A percentile compares a stretch with the other conserved stretches of the same genome.
Evolutionary conservation across 306 rosid genomes (phyloP).

Genomic region (Fragaria ananassa): DNA sequence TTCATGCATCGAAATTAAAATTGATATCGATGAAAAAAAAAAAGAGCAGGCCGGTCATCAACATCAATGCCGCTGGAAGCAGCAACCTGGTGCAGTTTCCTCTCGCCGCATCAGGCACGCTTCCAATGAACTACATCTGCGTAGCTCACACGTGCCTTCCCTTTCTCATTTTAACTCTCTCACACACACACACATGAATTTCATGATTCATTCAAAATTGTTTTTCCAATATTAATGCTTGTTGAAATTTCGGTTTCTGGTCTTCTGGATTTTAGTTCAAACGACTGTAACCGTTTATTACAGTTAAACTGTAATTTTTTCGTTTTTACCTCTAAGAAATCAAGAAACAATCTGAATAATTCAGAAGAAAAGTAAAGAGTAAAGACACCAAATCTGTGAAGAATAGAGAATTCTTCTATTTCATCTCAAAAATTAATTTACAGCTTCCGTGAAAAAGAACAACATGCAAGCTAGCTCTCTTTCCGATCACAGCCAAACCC

Average conservation of each 20-base stretch:
- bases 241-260: not conserved
- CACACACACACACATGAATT: not conserved
- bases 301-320: not conserved
- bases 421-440: conserved; percentile 62
- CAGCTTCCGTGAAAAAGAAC: conserved; percentile 46
- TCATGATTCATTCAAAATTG: not conserved
- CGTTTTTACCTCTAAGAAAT: not conserved
- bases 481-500: conserved; percentile 1
- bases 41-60: not conserved
- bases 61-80: not conserved
- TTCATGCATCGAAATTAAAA: not conserved
- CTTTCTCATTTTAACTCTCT: not conserved
- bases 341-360: not conserved
- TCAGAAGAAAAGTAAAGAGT: not conserved
- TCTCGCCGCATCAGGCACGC: conserved; percentile 44
- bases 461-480: conserved; percentile 4
- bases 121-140: not conserved
- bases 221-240: not conserved
- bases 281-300: not conserved
- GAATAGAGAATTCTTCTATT: conserved; percentile 25
- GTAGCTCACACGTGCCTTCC: conserved; percentile 3
- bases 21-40: not conserved
- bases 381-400: not conserved
- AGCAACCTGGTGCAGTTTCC: conserved; percentile 28
- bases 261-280: not conserved